Conservation (phyloP, 2,329 filamentous ascomycete species). For the Cercospora zeae-maydis region DNA sequence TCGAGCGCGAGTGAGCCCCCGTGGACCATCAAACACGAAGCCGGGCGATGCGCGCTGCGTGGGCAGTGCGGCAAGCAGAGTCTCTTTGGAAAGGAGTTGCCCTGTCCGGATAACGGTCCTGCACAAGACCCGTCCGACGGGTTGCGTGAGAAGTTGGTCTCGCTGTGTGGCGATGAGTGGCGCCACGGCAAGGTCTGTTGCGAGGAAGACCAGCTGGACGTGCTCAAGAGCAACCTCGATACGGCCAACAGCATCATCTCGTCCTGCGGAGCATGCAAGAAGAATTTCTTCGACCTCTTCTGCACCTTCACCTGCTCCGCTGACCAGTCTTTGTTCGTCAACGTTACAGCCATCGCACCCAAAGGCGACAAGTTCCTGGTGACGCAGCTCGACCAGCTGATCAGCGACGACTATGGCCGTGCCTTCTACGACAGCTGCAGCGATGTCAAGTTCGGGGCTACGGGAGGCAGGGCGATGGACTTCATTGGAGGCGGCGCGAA, state of each 20-base stretch:
- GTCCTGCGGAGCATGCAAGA: conserved; percentile 92
- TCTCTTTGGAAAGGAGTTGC: conserved; percentile 83
- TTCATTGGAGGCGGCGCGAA: conserved; percentile 94
- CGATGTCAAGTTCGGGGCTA: conserved; percentile 95
- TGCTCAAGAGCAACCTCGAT: conserved; percentile 77
- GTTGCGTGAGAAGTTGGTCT: conserved; percentile 72
- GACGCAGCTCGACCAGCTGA: conserved; percentile 83
- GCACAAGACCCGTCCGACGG: conserved; percentile 70
- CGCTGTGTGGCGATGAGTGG: conserved; percentile 87
- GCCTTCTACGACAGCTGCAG: conserved; percentile 98
- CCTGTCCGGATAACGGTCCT: conserved; percentile 85
- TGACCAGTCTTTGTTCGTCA: conserved; percentile 91
- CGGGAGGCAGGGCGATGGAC: conserved; percentile 89
- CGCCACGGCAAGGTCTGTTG: conserved; percentile 80
- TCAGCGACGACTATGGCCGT: conserved; percentile 76
- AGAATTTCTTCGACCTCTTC: conserved; percentile 98
- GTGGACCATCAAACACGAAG: conserved; percentile 58
- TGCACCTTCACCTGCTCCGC: conserved; percentile 98
- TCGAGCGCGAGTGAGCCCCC: conserved; percentile 11
- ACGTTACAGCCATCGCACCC: conserved; percentile 71
- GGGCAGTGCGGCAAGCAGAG: conserved; percentile 88
- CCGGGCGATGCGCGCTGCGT: conserved; percentile 83
- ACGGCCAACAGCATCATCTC: conserved; percentile 86
- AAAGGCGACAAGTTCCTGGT: conserved; percentile 65
- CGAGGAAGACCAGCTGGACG: conserved; percentile 71